Conservation (phyloP, 176 grass and related monocot genomes). For the Bonia amplexicaulis region DNA sequence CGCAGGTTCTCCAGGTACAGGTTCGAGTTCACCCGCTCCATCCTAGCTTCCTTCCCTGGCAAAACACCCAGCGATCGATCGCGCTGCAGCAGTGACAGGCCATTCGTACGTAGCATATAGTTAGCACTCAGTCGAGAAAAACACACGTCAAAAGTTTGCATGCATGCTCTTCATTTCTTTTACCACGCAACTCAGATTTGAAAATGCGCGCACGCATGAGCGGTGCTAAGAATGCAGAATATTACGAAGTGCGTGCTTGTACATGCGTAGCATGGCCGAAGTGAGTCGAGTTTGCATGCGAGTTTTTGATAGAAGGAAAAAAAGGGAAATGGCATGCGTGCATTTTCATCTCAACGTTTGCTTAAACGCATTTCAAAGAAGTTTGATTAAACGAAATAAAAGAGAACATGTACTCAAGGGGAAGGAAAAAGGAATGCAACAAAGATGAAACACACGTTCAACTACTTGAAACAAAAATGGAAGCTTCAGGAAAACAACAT, state of each 20-base stretch:
- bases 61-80: not conserved
- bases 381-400: not conserved
- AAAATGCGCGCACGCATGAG: no score
- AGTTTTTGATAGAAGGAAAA: not conserved
- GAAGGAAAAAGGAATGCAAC: not conserved
- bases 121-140: not conserved
- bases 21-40: slow-evolving; percentile 43
- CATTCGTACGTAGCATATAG: not conserved
- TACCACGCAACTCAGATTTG: no score
- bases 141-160: not conserved
- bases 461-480: not conserved
- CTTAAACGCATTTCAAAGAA: not conserved
- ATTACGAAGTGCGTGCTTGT: no score
- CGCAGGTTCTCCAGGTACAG: slow-evolving; percentile 54
- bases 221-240: no score
- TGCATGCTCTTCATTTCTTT: not conserved
- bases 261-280: no score
- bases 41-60: not conserved
- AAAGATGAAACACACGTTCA: not conserved
- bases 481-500: not conserved
- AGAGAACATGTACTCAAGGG: not conserved
- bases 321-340: not conserved
- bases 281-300: no score
- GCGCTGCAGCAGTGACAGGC: not conserved
- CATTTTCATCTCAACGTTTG: not conserved